Percentiles rank a stretch among this genome's conserved stretches.
Evolutionary conservation across 208 protist genomes (phyloP).

Genomic region (Leishmania arabica): DNA sequence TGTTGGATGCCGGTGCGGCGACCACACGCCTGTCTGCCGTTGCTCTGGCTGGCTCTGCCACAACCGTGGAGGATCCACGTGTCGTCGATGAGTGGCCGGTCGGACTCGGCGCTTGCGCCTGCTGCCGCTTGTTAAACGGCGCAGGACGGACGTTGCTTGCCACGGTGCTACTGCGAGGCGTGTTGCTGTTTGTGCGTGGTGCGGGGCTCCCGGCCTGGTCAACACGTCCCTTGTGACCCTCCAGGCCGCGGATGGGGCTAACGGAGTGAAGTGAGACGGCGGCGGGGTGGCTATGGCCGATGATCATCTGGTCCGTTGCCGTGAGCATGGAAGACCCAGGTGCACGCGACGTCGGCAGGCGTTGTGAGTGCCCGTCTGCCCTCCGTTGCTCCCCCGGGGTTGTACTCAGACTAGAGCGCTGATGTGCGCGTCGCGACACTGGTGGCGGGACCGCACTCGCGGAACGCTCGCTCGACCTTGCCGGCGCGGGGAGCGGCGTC

Average conservation of each 20-base stretch:
- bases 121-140: constrained; percentile 16
- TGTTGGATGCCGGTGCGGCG: neutral
- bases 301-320: too few species aligned
- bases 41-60: neutral
- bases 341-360: constrained; percentile 2
- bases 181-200: neutral
- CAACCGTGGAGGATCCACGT: neutral
- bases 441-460: constrained; percentile 4
- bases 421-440: constrained; percentile 8
- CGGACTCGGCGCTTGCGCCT: constrained; percentile 13
- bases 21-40: neutral
- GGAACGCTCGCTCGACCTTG: neutral
- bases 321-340: neutral
- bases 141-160: neutral
- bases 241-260: neutral
- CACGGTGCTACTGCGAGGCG: neutral
- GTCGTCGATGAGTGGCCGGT: neutral
- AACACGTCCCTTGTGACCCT: neutral
- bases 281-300: neutral
- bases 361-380: neutral
- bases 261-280: neutral
- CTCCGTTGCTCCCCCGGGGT: neutral
- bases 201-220: neutral
- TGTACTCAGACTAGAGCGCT: constrained; percentile 2
- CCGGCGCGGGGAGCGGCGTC: neutral